phyloP scores from a whole-genome alignment of 1,139 yeast species.

The Magnusiomyces ingens region DNA sequence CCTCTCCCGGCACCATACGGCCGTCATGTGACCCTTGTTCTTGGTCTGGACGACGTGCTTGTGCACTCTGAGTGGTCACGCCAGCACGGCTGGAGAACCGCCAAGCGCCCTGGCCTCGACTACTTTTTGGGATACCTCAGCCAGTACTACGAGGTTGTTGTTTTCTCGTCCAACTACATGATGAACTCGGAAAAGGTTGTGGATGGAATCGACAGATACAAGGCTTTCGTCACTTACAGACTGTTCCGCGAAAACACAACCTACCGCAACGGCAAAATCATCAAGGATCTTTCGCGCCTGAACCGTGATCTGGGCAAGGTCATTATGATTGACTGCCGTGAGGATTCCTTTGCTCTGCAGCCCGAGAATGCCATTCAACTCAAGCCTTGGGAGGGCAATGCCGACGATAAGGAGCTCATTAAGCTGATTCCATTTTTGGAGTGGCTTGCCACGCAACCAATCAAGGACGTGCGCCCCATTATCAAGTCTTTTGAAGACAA shows the following conservation, averaged over 20 bases:
- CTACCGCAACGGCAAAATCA: constrained; percentile 72
- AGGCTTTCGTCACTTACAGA: constrained; percentile 80
- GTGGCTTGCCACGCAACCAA: constrained; percentile 86
- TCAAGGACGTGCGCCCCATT: constrained; percentile 85
- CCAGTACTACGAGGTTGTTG: constrained; percentile 90
- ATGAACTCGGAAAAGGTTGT: constrained; percentile 81
- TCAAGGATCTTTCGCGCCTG: constrained; percentile 74
- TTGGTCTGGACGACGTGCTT: constrained; percentile 82
- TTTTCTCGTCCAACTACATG: constrained; percentile 80
- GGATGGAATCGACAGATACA: constrained; percentile 85
- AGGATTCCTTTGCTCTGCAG: constrained; percentile 68
- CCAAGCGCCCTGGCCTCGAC: constrained; percentile 97
- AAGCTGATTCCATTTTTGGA: constrained; percentile 87
- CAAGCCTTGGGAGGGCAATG: constrained; percentile 78
- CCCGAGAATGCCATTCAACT: constrained; percentile 88
- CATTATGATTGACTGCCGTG: constrained; percentile 70
- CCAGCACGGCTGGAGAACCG: constrained; percentile 95
- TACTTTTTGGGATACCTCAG: constrained; percentile 91
- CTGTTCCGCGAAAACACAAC: constrained; percentile 88
- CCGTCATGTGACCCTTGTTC: constrained; percentile 83
- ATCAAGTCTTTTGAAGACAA: constrained; percentile 61
- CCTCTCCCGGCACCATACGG: constrained; percentile 90
- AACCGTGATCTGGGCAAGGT: constrained; percentile 86
- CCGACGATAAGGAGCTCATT: constrained; percentile 69
- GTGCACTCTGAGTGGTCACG: constrained; percentile 91